A percentile compares a stretch with the other conserved stretches of the same genome.
phyloP scores from a whole-genome alignment of 2,329 filamentous ascomycete species.

The Cytospora schulzeri region DNA sequence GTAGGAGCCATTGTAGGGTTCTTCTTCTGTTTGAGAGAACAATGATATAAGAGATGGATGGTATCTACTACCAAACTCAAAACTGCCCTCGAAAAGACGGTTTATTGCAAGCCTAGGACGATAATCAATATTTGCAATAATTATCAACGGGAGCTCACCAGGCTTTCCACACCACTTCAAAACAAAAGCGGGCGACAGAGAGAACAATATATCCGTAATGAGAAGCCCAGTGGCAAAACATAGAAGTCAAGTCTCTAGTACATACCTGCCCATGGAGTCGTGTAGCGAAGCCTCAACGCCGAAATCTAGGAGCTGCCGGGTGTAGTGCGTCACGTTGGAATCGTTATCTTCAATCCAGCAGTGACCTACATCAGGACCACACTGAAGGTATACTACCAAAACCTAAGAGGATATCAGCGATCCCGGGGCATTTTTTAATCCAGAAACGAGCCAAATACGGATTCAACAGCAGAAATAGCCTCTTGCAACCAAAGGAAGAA shows the following conservation, averaged over 20 bases:
- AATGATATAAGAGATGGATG: too few relatives aligned
- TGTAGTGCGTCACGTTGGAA: neutral
- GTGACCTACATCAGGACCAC: too few relatives aligned
- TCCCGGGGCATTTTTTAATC: too few relatives aligned
- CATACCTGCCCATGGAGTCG: neutral
- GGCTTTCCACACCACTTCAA: neutral
- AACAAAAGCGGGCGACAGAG: neutral
- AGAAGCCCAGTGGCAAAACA: neutral
- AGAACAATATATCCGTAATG: neutral
- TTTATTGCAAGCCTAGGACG: neutral
- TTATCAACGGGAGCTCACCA: neutral
- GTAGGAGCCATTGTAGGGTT: neutral
- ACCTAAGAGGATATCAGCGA: too few relatives aligned
- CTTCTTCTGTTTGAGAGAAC: too few relatives aligned
- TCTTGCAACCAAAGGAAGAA: neutral
- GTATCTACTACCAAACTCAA: too few relatives aligned
- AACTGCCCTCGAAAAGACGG: too few relatives aligned
- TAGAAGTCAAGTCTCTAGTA: neutral
- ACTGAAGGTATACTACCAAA: too few relatives aligned
- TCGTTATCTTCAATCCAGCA: neutral
- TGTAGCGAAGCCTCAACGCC: neutral
- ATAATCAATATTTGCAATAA: neutral
- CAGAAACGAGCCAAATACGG: too few relatives aligned
- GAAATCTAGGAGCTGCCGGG: neutral
- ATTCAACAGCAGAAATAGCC: neutral